A percentile compares a stretch with the other conserved stretches of the same genome.
Evolutionary conservation across 2,329 filamentous ascomycete species (phyloP).

Genomic region (Nothophoma quercina): DNA sequence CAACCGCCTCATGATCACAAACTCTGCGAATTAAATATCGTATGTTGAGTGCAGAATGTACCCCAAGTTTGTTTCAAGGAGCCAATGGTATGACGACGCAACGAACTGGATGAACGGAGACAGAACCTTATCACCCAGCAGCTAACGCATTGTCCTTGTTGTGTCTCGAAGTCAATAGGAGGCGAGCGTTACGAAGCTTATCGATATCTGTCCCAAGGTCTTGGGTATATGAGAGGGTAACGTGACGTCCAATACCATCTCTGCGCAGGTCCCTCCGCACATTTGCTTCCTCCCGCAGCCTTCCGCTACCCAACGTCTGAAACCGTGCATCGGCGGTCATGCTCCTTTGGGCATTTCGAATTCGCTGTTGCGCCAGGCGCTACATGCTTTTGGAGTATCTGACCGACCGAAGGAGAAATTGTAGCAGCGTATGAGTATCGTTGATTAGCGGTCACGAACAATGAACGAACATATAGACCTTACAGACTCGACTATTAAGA

Average conservation of each 20-base stretch:
- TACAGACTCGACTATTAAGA: not conserved
- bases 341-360: not conserved
- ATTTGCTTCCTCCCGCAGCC: slow-evolving; percentile 2
- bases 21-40: not conserved
- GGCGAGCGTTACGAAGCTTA: slow-evolving; percentile 1
- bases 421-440: not conserved
- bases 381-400: not conserved
- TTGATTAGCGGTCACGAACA: not conserved
- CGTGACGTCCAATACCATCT: not conserved
- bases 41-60: not conserved
- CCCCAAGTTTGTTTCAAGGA: not conserved
- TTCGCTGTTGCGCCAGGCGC: not conserved
- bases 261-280: slow-evolving; percentile 8
- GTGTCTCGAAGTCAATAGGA: not conserved
- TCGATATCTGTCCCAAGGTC: not conserved
- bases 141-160: not conserved
- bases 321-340: slow-evolving; percentile 7
- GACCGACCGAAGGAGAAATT: slow-evolving; percentile 4
- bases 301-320: slow-evolving; percentile 12
- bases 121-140: not conserved
- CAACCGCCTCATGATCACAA: not conserved
- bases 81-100: not conserved
- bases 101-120: not conserved
- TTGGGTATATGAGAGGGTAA: not conserved
- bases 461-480: not conserved